phyloP scores from a whole-genome alignment of 2,329 filamentous ascomycete genomes.

The Basipetospora chlamydospora region DNA sequence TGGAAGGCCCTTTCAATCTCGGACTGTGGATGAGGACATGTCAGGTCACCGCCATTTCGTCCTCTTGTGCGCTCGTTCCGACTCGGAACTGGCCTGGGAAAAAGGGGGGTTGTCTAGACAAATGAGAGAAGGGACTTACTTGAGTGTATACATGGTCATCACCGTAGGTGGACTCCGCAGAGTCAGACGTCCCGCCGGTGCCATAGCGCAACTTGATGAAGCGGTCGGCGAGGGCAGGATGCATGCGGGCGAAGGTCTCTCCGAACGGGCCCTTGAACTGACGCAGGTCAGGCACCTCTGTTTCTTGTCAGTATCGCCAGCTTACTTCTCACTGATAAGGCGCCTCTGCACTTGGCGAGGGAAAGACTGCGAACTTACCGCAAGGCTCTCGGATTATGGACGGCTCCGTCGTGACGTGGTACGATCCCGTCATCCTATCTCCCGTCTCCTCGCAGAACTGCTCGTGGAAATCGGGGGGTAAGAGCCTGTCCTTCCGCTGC shows the following conservation, averaged over 20 bases:
- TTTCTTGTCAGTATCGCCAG: too few species aligned
- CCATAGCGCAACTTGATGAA: not conserved
- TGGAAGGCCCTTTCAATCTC: not conserved
- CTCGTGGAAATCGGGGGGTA: not conserved
- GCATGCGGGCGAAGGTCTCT: not conserved
- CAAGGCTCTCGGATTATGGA: conserved; percentile 1
- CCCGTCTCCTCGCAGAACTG: conserved; percentile 1
- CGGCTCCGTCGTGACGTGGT: not conserved
- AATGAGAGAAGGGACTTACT: not conserved
- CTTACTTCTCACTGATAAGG: too few species aligned
- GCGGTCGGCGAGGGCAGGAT: not conserved
- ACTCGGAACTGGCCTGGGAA: too few species aligned
- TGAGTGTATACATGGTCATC: not conserved
- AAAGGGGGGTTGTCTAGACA: too few species aligned
- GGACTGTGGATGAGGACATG: too few species aligned
- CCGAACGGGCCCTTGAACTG: conserved; percentile 1
- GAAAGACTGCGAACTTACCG: not conserved
- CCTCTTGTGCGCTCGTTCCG: too few species aligned
- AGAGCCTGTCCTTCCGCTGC: not conserved
- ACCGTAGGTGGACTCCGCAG: not conserved
- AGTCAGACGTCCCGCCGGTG: not conserved
- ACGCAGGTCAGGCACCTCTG: not conserved
- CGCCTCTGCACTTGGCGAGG: too few species aligned
- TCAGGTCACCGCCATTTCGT: too few species aligned
- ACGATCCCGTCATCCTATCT: conserved; percentile 2